phyloP scores from a whole-genome alignment of 192 early-diverging fungal species.

The Coemansia umbellata region DNA sequence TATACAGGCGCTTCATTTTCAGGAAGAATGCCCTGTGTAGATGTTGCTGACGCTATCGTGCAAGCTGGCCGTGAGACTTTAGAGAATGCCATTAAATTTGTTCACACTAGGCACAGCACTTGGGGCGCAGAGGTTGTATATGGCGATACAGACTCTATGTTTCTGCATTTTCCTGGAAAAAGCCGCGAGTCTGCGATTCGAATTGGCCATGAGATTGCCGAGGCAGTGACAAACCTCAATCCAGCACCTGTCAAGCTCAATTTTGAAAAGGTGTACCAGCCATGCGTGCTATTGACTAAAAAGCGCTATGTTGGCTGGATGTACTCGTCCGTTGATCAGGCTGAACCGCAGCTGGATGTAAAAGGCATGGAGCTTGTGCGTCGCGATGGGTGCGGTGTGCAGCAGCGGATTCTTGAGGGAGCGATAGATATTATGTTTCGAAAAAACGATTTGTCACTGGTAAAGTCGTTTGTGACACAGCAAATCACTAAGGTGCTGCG shows the following conservation, averaged over 20 bases:
- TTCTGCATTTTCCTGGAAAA: slow-evolving; percentile 69
- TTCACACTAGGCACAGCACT: slow-evolving; percentile 52
- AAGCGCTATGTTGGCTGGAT: slow-evolving; percentile 92
- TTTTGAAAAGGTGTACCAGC: slow-evolving; percentile 93
- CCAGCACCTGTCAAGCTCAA: slow-evolving; percentile 85
- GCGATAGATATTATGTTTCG: slow-evolving; percentile 76
- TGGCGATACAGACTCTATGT: slow-evolving; percentile 93
- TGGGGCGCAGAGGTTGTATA: slow-evolving; percentile 87
- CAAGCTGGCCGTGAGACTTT: slow-evolving; percentile 79
- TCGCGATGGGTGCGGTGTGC: slow-evolving; percentile 77
- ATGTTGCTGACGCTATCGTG: slow-evolving; percentile 91
- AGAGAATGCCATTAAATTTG: slow-evolving; percentile 66
- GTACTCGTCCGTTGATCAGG: slow-evolving; percentile 62
- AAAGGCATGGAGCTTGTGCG: slow-evolving; percentile 96
- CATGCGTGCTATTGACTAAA: slow-evolving; percentile 84
- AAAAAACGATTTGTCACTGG: slow-evolving; percentile 71
- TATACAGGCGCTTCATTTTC: slow-evolving; percentile 81
- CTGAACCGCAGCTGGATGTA: slow-evolving; percentile 78
- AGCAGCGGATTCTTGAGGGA: slow-evolving; percentile 74
- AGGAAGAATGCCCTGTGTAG: slow-evolving; percentile 85
- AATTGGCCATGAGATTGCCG: slow-evolving; percentile 80
- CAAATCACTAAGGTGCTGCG: slow-evolving; percentile 72
- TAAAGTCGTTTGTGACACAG: slow-evolving; percentile 69
- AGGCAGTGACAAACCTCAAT: slow-evolving; percentile 66
- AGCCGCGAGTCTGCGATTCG: slow-evolving; percentile 70